Base-by-base conservation (phyloP, 2,329 filamentous ascomycete genomes). In the Delphinella strobiligena region DNA sequence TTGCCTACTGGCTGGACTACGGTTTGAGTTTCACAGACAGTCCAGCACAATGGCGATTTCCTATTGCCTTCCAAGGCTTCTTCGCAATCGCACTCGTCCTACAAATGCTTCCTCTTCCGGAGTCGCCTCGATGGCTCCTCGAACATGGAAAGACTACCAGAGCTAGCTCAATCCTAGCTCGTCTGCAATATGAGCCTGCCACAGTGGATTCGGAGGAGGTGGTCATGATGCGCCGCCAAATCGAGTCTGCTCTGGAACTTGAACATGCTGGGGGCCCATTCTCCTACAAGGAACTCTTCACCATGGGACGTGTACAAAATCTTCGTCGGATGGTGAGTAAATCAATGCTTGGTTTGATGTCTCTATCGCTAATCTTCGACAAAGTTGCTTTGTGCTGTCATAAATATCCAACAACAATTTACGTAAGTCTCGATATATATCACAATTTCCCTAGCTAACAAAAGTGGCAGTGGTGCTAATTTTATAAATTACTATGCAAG, bases 11-110 rank as follows among this genome's bases (percentile, higher is more conserved):
- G 58, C 49, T 58, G 5, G 56, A 60, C 27, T 61, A 54, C 16
- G 58, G 71, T 33, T 68, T 73, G 42, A 69, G 69, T 1, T 61
- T 73, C 36, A 68, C 66, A 5, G 67, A 72, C 48, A 68, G 69
- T 42, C 45, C 56, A 19, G 50, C 71, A 18, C 51, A 51, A 2
- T 72, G 68, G 69, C 62, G 69, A 27, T 70, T 72, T 53, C 69
- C 69, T 3, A 68, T 71, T 30, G 66, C 67, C 5, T 72, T 72
- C 56, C 69, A 72, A 52, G 57, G 66, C 27, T 45, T 70, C 34
- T 71, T 71, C 45, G 68, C 62, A 31, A 22, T 70, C 14, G 54
- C 71, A 12, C 69, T 72, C 14, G 58, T 69, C 34, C 49, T 42
- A 11, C 62, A 63, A 29, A 59, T 69, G 27, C 54, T 69, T 41